Percentiles rank a stretch among this genome's conserved stretches.
These are phyloP conservation scores for Yamadazyma jaroonii DNA, from an alignment of 1,139 yeast genomes.

Conservation along the genomic window DNA sequence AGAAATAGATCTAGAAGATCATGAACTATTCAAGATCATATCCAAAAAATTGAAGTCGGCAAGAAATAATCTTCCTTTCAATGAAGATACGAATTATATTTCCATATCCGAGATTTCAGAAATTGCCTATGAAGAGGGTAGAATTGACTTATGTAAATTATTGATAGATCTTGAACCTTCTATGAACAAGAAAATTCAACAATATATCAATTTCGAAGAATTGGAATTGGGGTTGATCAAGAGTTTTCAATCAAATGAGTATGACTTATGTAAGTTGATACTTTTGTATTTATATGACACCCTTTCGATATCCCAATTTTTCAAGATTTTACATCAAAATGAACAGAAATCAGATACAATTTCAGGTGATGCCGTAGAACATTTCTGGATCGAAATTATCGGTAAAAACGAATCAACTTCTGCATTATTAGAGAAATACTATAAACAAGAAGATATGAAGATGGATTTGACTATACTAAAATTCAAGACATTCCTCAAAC, in stretches of 20 bases:
- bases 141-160: conserved; percentile 62
- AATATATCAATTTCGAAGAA: conserved; percentile 71
- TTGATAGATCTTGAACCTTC: conserved; percentile 69
- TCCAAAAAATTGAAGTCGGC: conserved; percentile 39
- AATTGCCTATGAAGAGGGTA: conserved; percentile 81
- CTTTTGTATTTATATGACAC: conserved; percentile 48
- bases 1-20: conserved; percentile 55
- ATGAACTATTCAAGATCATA: conserved; percentile 51
- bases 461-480: conserved; percentile 22
- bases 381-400: conserved; percentile 36
- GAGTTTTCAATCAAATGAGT: conserved; percentile 64
- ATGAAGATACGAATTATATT: conserved; percentile 26
- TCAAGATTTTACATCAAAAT: conserved; percentile 40
- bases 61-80: conserved; percentile 5
- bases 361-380: conserved; percentile 40
- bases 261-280: conserved; percentile 62
- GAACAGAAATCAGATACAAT: conserved; percentile 20
- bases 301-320: conserved; percentile 38
- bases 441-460: conserved; percentile 32
- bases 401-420: conserved; percentile 26
- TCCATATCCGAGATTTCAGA: conserved; percentile 65
- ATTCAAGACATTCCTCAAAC: conserved; percentile 17
- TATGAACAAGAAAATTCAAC: conserved; percentile 57
- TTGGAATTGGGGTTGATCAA: conserved; percentile 66
- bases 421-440: conserved; percentile 27